A percentile compares a stretch with the other conserved stretches of the same genome.
These are phyloP conservation scores for Gaeumannomyces sp. DNA, from an alignment of 2,329 filamentous ascomycete species.

Conservation along the genomic window DNA sequence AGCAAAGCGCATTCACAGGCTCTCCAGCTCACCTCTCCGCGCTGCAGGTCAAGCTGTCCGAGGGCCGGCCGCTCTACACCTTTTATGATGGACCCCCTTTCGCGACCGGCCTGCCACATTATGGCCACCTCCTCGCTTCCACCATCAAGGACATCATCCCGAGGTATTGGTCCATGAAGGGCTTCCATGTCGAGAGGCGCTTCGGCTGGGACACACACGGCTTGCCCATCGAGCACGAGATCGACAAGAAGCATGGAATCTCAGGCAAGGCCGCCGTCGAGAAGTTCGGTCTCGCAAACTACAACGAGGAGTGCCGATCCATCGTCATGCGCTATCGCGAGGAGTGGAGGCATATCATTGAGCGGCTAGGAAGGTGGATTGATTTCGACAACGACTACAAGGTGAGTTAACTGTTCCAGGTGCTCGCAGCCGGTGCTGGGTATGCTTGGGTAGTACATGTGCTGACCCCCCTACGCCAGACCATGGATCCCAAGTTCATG, in stretches of 20 bases:
- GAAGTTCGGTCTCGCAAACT: slow-evolving; percentile 80
- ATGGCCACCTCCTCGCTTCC: slow-evolving; percentile 73
- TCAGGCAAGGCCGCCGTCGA: slow-evolving; percentile 77
- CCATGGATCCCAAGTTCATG: slow-evolving; percentile 94
- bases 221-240: slow-evolving; percentile 92
- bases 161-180: slow-evolving; percentile 96
- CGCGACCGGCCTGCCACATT: slow-evolving; percentile 52
- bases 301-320: slow-evolving; percentile 84
- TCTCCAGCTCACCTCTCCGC: slow-evolving; percentile 13
- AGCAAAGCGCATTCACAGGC: background rate
- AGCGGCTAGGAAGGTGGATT: slow-evolving; percentile 88
- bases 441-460: too few relatives aligned
- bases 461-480: slow-evolving; percentile 38
- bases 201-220: slow-evolving; percentile 97
- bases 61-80: slow-evolving; percentile 77
- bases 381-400: slow-evolving; percentile 98
- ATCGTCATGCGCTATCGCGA: slow-evolving; percentile 88
- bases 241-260: slow-evolving; percentile 91
- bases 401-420: slow-evolving; percentile 32
- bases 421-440: too few relatives aligned
- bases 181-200: slow-evolving; percentile 81
- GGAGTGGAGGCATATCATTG: slow-evolving; percentile 85
- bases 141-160: slow-evolving; percentile 98
- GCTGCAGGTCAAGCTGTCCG: slow-evolving; percentile 66
- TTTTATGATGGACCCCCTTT: slow-evolving; percentile 90